phyloP scores from a whole-genome alignment of 306 rosid genomes.

The Ziziphus jujuba region DNA sequence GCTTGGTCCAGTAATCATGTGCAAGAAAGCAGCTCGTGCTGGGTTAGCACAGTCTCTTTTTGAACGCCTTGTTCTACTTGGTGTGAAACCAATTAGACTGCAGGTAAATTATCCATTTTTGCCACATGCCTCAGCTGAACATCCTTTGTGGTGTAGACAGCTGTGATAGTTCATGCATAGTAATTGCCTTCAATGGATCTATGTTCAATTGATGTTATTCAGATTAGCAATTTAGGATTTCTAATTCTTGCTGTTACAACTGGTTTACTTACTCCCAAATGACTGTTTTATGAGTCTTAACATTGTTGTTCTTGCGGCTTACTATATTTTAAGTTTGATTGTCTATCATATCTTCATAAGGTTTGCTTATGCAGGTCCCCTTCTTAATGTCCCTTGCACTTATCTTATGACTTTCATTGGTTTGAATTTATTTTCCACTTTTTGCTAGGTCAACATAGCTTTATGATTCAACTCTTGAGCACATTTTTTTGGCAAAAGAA shows the following conservation, averaged over 20 bases:
- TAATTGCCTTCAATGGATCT: not conserved
- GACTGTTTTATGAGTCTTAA: not conserved
- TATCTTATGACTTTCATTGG: too few relatives aligned
- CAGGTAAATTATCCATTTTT: constrained; percentile 58
- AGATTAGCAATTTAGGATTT: not conserved
- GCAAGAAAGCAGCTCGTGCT: constrained; percentile 99
- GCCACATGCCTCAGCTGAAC: not conserved
- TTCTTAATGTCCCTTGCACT: too few relatives aligned
- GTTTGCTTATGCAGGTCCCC: too few relatives aligned
- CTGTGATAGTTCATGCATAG: not conserved
- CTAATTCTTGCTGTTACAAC: not conserved
- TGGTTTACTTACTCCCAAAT: not conserved
- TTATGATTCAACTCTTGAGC: too few relatives aligned
- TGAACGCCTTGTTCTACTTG: constrained; percentile 95
- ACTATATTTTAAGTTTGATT: too few relatives aligned
- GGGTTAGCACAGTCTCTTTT: constrained; percentile 97
- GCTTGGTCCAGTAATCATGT: constrained; percentile 99
- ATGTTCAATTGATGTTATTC: not conserved
- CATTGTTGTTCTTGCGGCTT: not conserved
- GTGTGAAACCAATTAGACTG: constrained; percentile 96
- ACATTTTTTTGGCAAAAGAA: too few relatives aligned
- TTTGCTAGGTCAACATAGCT: too few relatives aligned
- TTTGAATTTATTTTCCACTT: too few relatives aligned
- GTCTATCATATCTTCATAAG: too few relatives aligned
- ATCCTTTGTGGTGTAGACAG: not conserved